These are phyloP conservation scores for Fusarium sterilihyphosum DNA, from an alignment of 2,329 filamentous ascomycete species.

Conservation along the genomic window DNA sequence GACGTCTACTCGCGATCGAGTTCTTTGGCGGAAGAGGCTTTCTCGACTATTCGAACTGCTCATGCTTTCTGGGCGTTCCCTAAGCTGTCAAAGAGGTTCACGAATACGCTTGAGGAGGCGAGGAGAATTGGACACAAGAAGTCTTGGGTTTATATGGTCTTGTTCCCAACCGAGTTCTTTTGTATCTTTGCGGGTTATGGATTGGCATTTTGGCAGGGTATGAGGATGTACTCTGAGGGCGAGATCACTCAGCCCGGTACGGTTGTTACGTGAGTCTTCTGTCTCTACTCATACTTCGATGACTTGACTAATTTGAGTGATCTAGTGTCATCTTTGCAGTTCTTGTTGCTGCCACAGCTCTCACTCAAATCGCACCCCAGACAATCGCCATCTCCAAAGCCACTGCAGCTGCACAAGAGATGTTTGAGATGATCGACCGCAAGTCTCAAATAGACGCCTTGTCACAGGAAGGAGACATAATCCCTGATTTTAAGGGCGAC, in stretches of 20 bases:
- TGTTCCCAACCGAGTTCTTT: conserved; percentile 59
- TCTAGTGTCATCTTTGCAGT: conserved; percentile 58
- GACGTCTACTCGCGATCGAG: conserved; percentile 55
- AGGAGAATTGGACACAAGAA: conserved; percentile 54
- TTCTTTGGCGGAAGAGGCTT: conserved; percentile 59
- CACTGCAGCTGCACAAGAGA: conserved; percentile 56
- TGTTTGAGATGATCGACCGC: conserved; percentile 61
- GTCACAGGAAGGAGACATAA: conserved; percentile 47
- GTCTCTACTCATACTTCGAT: rapidly evolving
- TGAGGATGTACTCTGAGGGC: conserved; percentile 56
- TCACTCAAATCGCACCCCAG: conserved; percentile 60
- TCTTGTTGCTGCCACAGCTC: conserved; percentile 55
- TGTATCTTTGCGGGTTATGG: conserved; percentile 59
- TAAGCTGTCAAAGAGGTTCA: conserved; percentile 54
- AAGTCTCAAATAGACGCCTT: conserved; percentile 55
- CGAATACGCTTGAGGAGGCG: conserved; percentile 54
- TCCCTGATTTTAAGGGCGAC: conserved; percentile 50
- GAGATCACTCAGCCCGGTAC: conserved; percentile 57
- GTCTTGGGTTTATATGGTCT: conserved; percentile 53
- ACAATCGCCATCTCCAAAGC: conserved; percentile 57
- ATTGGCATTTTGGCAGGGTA: conserved; percentile 63
- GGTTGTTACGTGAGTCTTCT: conserved; percentile 55
- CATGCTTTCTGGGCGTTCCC: conserved; percentile 62
- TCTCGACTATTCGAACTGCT: conserved; percentile 59
- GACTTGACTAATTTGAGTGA: background rate